These are phyloP conservation scores for Hanseniaspora jakobsenii DNA, from an alignment of 805 yeast genomes.

Conservation along the genomic window DNA sequence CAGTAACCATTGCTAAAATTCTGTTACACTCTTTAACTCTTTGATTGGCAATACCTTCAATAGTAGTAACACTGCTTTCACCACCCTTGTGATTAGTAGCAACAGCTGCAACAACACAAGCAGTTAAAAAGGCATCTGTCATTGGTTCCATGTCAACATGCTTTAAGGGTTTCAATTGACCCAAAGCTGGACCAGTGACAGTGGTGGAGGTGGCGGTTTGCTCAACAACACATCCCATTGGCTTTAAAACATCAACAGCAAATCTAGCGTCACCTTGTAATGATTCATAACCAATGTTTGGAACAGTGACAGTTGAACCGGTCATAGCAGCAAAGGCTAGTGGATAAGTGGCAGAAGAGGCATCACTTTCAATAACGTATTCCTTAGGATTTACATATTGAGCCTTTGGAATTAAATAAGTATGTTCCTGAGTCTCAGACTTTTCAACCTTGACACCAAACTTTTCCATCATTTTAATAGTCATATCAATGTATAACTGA, in stretches of 20 bases:
- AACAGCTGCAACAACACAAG: constrained; percentile 92
- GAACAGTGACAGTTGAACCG: constrained; percentile 83
- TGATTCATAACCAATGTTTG: constrained; percentile 84
- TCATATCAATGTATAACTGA: constrained; percentile 92
- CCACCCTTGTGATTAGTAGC: constrained; percentile 40
- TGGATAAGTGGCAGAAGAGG: constrained; percentile 95
- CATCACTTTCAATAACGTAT: constrained; percentile 90
- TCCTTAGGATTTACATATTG: constrained; percentile 66
- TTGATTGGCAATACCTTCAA: constrained; percentile 94
- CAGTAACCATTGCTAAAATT: constrained; percentile 85
- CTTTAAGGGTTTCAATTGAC: constrained; percentile 54
- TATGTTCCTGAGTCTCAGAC: constrained; percentile 60
- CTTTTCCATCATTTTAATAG: constrained; percentile 83
- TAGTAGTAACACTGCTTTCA: constrained; percentile 45
- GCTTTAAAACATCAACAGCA: constrained; percentile 80
- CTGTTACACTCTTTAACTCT: constrained; percentile 96
- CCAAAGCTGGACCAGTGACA: constrained; percentile 75
- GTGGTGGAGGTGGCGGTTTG: constrained; percentile 83
- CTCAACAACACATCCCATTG: constrained; percentile 87
- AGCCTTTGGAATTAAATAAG: constrained; percentile 84
- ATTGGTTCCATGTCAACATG: constrained; percentile 96
- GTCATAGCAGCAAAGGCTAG: constrained; percentile 94
- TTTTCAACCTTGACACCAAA: constrained; percentile 72
- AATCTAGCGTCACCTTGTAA: constrained; percentile 95
- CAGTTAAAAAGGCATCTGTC: constrained; percentile 97